Evolutionary conservation across 805 yeast species (phyloP), one percentile per base, ranked within the genome.

Genomic region (Teunomyces gatunensis): DNA sequence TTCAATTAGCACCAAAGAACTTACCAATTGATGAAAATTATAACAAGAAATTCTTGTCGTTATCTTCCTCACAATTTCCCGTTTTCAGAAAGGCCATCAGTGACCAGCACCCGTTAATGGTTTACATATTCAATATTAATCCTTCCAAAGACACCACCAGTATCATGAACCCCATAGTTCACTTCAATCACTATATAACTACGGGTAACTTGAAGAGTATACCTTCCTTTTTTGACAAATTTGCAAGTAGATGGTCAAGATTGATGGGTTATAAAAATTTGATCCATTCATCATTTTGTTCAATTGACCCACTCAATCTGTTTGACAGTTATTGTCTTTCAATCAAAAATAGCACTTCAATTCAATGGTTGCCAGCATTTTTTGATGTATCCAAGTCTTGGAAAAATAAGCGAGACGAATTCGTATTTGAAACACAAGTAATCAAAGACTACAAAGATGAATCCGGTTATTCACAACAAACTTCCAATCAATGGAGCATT

Each of bases 261-360:
- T 60, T 59, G 6, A 49, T 67, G 10, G 59, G 64, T 11, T 60
- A 67, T 43, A 57, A 59, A 12, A 61, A 63, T 25, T 59, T 78
- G 29, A 51, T 75, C 2, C 68, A 69, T 40, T 75, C 80, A 0
- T 60, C 62, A 1, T 74, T 75, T 50, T 79, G 83, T 50, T 70
- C 77, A 3, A 58, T 72, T 3, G 64, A 65, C 43, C 42, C 53
- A 1, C 65, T 79, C 37, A 11, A 37, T 12, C 25, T n/a, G 11
- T 21, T 21, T 15, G 13, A 20, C 28, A 23, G 29, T 13, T 68
- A 61, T 45, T 78, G 83, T 55, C 42, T 75, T 7, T 63, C 63
- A 47, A 61, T 77, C 15, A 59, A 43, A 4, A 67, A 61, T 29
- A 50, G 57, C n/a, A 53, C 53, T n/a, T 54, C 57, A 1, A 54